A percentile compares a stretch with the other conserved stretches of the same genome.
phyloP scores from a whole-genome alignment of 768 basidiomycete genomes.

The Asterophora parasitica region DNA sequence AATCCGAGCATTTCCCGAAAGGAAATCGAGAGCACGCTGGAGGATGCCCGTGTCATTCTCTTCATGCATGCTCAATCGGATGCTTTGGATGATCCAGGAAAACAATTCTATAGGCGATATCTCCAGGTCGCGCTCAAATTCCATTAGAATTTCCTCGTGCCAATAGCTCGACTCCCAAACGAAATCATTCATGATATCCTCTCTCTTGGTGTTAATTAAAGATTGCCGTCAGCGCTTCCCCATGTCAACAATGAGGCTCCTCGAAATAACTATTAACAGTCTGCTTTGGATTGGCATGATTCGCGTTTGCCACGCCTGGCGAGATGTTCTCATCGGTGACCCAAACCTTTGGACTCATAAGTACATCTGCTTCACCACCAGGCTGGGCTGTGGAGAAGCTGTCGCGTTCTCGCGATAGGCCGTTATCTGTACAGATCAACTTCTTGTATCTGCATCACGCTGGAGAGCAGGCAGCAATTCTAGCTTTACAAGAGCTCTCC shows the following conservation, averaged over 20 bases:
- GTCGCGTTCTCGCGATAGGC: neutral
- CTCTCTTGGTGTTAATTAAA: neutral
- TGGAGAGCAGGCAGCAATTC: neutral
- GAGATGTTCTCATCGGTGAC: constrained; percentile 3
- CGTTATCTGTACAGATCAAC: constrained; percentile 3
- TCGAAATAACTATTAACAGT: neutral
- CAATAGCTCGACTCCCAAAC: constrained; percentile 3
- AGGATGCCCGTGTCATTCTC: no score
- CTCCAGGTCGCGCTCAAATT: neutral
- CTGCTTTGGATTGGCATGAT: constrained; percentile 1
- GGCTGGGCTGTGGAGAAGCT: constrained; percentile 5
- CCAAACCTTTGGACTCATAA: constrained; percentile 5
- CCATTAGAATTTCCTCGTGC: constrained; percentile 4
- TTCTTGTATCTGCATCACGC: neutral
- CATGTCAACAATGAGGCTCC: constrained; percentile 1
- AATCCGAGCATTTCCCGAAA: neutral
- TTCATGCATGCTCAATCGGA: no score
- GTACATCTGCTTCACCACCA: neutral
- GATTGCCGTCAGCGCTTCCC: neutral
- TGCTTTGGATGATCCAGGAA: no score
- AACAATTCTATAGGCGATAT: no score
- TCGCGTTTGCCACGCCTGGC: constrained; percentile 7
- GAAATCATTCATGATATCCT: constrained; percentile 7
- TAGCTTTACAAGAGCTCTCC: neutral
- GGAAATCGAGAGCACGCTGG: neutral